Percentiles rank a stretch among this genome's conserved stretches.
phyloP scores from a whole-genome alignment of 768 basidiomycete genomes.

The Tylopilus subfusipes region DNA sequence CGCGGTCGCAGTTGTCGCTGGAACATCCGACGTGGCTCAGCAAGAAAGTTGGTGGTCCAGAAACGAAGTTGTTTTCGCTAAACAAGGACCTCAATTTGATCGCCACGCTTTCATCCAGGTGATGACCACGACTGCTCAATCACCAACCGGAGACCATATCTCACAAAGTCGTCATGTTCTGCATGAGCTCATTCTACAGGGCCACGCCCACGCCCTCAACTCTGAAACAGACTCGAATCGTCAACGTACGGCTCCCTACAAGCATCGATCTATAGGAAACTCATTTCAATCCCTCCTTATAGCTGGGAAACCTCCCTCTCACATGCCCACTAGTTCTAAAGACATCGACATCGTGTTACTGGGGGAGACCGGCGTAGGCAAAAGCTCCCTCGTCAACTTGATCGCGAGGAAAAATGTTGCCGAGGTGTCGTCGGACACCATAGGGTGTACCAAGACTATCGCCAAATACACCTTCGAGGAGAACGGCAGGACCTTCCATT shows the following conservation, averaged over 20 bases:
- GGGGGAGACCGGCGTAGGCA: constrained; percentile 33
- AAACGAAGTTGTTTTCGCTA: constrained; percentile 1
- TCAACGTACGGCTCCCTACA: constrained; percentile 5
- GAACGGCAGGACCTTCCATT: constrained; percentile 17
- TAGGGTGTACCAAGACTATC: constrained; percentile 33
- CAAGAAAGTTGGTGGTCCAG: constrained; percentile 22
- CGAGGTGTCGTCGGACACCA: constrained; percentile 27
- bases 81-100: constrained; percentile 13
- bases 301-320: constrained; percentile 5
- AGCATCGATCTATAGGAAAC: constrained; percentile 6
- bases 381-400: constrained; percentile 44
- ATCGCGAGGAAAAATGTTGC: constrained; percentile 28
- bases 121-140: neutral
- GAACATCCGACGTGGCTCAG: constrained; percentile 2
- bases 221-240: neutral
- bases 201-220: neutral
- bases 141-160: constrained; percentile 1
- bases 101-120: constrained; percentile 16
- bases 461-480: constrained; percentile 24
- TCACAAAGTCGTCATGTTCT: constrained; percentile 13
- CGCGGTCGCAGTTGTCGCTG: constrained; percentile 18
- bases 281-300: constrained; percentile 14
- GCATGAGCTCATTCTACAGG: constrained; percentile 13
- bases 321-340: neutral
- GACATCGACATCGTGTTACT: constrained; percentile 35